Percentiles rank a stretch among this genome's conserved stretches.
Evolutionary conservation across 2,329 filamentous ascomycete genomes (phyloP).

Genomic region (Phyllosticta citribraziliensis): DNA sequence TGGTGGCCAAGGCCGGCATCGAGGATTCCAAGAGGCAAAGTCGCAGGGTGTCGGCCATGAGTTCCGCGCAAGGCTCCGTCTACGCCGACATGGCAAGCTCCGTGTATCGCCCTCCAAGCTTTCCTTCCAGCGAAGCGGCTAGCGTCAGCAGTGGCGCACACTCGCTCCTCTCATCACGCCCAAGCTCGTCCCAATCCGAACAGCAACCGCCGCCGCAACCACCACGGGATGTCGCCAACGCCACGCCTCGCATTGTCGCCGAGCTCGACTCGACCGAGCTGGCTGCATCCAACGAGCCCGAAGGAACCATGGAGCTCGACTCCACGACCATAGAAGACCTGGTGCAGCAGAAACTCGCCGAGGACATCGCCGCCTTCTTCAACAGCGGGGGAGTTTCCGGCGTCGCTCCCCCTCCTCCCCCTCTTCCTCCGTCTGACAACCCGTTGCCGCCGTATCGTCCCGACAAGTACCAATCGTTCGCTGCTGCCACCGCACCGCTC

Average conservation of each 20-base stretch:
- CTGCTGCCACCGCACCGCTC: not conserved
- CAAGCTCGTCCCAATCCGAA: not conserved
- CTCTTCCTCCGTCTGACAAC: not conserved
- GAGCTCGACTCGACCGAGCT: not conserved
- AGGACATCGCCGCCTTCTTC: not conserved
- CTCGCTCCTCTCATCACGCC: not conserved
- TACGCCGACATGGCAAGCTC: not conserved
- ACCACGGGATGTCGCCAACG: not conserved
- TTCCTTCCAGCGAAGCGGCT: not conserved
- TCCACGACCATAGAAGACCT: not conserved
- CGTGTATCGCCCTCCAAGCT: not conserved
- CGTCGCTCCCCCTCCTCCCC: not conserved
- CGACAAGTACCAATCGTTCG: not conserved
- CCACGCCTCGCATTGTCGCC: not conserved
- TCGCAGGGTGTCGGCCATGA: not conserved
- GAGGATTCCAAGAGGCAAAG: not conserved
- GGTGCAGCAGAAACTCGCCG: not conserved
- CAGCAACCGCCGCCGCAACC: not conserved
- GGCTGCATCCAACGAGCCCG: not conserved
- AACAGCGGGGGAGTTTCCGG: not conserved
- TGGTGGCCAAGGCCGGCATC: conserved; percentile 15
- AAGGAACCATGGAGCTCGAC: not conserved
- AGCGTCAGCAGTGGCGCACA: not conserved
- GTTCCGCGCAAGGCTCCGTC: not conserved
- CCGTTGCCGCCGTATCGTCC: not conserved